These are phyloP conservation scores for Aquilaria malaccensis DNA, from an alignment of 345 rosid genomes.

Conservation along the genomic window DNA sequence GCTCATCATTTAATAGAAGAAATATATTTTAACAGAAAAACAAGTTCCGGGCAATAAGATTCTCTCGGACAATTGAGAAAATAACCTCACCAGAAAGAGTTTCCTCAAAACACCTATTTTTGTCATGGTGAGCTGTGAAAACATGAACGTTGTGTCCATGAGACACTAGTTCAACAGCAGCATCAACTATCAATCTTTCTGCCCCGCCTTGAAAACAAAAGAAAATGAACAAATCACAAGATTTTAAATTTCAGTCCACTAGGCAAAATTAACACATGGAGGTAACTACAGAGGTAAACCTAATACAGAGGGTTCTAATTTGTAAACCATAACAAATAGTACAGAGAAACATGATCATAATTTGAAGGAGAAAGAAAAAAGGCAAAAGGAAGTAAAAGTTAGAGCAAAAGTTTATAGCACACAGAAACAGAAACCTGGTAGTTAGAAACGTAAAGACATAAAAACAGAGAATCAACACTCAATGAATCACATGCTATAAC, in stretches of 20 bases:
- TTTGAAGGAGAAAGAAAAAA: background rate
- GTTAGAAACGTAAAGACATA: too few species aligned
- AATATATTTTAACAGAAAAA: background rate
- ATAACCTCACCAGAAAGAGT: conserved; percentile 50
- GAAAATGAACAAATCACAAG: background rate
- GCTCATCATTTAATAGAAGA: background rate
- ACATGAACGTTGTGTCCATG: conserved; percentile 80
- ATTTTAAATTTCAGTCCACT: too few species aligned
- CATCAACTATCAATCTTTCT: conserved; percentile 91
- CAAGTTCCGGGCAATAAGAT: background rate
- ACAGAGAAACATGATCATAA: background rate
- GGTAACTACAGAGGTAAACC: background rate
- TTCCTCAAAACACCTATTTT: conserved; percentile 86
- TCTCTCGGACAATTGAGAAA: background rate
- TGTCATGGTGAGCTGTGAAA: conserved; percentile 87
- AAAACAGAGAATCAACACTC: too few species aligned
- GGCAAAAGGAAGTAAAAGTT: background rate
- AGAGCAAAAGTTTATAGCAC: too few species aligned
- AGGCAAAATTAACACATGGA: too few species aligned
- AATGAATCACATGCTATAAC: too few species aligned
- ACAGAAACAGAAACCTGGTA: too few species aligned
- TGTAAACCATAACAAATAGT: background rate
- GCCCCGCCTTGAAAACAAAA: conserved; percentile 62
- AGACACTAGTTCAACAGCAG: conserved; percentile 77
- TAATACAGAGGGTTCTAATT: background rate